These are phyloP conservation scores for Tetracentron sinense DNA, from an alignment of 164 flowering plant genomes.

Conservation along the genomic window DNA sequence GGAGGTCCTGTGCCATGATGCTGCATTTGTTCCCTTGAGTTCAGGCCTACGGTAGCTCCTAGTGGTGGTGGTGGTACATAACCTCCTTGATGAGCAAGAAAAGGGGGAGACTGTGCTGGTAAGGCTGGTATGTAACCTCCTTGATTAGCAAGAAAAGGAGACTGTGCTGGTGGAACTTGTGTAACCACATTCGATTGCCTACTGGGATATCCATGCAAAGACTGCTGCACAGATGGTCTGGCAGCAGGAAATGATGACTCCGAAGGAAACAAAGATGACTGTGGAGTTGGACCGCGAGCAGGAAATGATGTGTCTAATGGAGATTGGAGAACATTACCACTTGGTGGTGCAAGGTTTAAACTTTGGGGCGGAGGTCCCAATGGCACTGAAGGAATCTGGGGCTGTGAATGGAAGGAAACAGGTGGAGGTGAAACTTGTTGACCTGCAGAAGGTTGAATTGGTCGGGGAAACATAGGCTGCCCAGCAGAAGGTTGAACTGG, in stretches of 20 bases:
- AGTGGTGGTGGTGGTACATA: slow-evolving; percentile 43
- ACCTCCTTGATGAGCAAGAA: slow-evolving; percentile 50
- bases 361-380: slow-evolving; percentile 58
- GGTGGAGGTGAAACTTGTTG: slow-evolving; percentile 35
- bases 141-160: slow-evolving; percentile 32
- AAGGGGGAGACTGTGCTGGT: slow-evolving; percentile 35
- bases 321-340: slow-evolving; percentile 30
- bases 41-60: slow-evolving; percentile 28
- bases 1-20: slow-evolving; percentile 56
- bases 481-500: slow-evolving; percentile 35
- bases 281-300: slow-evolving; percentile 31
- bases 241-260: slow-evolving; percentile 35
- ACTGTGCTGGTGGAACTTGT: slow-evolving; percentile 35
- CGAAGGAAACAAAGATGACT: slow-evolving; percentile 28
- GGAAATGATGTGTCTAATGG: slow-evolving; percentile 34
- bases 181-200: slow-evolving; percentile 37
- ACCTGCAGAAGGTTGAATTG: slow-evolving; percentile 34
- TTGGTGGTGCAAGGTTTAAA: slow-evolving; percentile 23
- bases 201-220: slow-evolving; percentile 52
- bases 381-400: slow-evolving; percentile 42
- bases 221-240: slow-evolving; percentile 36
- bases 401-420: slow-evolving; percentile 31
- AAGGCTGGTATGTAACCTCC: slow-evolving; percentile 36
- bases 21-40: slow-evolving; percentile 44
- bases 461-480: slow-evolving; percentile 31